Evolutionary conservation across 345 rosid genomes (phyloP).

Genomic region (Pseudoturritis turrita): DNA sequence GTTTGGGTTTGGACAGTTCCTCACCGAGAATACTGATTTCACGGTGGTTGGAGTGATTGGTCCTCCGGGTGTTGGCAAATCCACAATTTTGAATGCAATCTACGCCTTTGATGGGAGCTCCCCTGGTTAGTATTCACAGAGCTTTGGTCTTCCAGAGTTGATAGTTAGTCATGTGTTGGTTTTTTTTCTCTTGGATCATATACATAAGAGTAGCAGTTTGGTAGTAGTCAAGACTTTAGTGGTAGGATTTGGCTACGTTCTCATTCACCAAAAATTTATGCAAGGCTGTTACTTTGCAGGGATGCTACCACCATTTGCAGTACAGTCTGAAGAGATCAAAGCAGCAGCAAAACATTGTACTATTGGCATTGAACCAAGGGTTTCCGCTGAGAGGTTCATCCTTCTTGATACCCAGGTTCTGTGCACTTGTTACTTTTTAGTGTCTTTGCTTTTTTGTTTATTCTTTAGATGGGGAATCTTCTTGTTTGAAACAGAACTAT

Average conservation of each 20-base stretch:
- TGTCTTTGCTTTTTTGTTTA: not conserved
- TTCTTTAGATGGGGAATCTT: not conserved
- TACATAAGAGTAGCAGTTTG: not conserved
- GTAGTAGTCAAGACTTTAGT: not conserved
- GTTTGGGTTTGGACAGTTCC: conserved; percentile 45
- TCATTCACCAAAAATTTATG: not conserved
- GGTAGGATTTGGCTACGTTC: not conserved
- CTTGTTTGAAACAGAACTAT: not conserved
- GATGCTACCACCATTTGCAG: conserved; percentile 67
- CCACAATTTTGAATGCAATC: conserved; percentile 74
- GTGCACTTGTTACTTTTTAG: not conserved
- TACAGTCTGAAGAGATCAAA: conserved; percentile 62
- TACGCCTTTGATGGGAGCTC: conserved; percentile 71
- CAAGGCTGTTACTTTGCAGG: conserved; percentile 37
- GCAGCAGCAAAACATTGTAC: conserved; percentile 71
- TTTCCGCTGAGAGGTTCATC: conserved; percentile 68
- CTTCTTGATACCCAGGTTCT: conserved; percentile 83
- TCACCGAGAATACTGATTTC: conserved; percentile 82
- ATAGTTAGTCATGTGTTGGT: no score
- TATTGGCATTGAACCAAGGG: conserved; percentile 71
- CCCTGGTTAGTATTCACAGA: conserved; percentile 40
- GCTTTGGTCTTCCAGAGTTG: no score
- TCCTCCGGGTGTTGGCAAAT: conserved; percentile 73
- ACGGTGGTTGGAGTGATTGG: conserved; percentile 84
- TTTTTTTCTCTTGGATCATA: not conserved